Evolutionary conservation across 176 grass and related monocot genomes (phyloP).

Genomic region (Melocanna baccifera): DNA sequence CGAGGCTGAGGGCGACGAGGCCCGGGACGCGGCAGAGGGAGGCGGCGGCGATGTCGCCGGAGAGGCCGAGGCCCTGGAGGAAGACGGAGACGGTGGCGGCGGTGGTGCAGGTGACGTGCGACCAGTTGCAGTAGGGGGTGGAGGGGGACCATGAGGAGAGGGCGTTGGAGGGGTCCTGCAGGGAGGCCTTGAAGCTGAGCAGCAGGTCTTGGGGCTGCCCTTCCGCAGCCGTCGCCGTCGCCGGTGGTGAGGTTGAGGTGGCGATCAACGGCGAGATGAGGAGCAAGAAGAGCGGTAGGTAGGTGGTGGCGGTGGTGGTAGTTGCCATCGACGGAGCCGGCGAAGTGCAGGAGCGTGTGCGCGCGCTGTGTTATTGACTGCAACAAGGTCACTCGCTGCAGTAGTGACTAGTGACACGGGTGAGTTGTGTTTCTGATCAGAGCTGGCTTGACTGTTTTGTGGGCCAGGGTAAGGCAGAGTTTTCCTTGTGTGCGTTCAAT

Average conservation of each 20-base stretch:
- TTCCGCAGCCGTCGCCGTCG: not conserved
- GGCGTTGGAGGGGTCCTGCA: conserved; percentile 46
- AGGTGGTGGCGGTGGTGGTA: not conserved
- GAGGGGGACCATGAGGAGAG: conserved; percentile 55
- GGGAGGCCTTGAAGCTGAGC: conserved; percentile 56
- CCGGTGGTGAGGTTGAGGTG: not conserved
- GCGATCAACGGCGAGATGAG: conserved; percentile 8
- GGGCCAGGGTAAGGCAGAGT: not conserved
- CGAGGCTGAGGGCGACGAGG: conserved; percentile 52
- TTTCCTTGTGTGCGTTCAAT: not conserved
- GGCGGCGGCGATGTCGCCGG: conserved; percentile 46
- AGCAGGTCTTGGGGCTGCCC: conserved; percentile 35
- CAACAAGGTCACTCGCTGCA: too few species aligned
- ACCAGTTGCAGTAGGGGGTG: conserved; percentile 63
- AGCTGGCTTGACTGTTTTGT: not conserved
- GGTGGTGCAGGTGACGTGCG: conserved; percentile 48
- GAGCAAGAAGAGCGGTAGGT: conserved; percentile 20
- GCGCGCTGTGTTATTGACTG: too few species aligned
- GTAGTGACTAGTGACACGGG: not conserved
- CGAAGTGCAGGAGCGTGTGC: not conserved
- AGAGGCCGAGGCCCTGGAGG: conserved; percentile 53
- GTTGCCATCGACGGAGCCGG: conserved; percentile 36
- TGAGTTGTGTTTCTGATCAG: not conserved
- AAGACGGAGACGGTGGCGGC: conserved; percentile 26
- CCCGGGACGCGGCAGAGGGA: conserved; percentile 55